Percentiles rank a stretch among this genome's conserved stretches.
phyloP scores from a whole-genome alignment of 768 basidiomycete species.

The Lyophyllum decastes region DNA sequence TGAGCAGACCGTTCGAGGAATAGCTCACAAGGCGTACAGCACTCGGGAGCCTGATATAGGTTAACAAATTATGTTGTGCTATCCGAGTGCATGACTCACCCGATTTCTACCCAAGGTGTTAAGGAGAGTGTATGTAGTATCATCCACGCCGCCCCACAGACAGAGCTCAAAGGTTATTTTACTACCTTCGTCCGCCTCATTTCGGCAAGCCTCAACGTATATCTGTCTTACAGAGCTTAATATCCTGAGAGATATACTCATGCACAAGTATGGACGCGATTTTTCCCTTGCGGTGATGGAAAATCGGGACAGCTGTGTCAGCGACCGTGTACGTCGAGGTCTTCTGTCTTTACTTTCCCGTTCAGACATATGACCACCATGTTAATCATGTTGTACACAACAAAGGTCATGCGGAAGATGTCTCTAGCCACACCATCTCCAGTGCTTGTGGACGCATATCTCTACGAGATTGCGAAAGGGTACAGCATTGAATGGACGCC shows the following conservation, averaged over 20 bases:
- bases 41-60: conserved; percentile 85
- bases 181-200: neutral
- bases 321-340: conserved; percentile 64
- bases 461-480: conserved; percentile 86
- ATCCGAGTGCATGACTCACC: neutral
- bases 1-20: conserved; percentile 7
- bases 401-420: conserved; percentile 77
- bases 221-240: conserved; percentile 69
- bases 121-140: conserved; percentile 86
- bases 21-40: conserved; percentile 36
- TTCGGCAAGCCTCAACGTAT: neutral
- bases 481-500: conserved; percentile 76
- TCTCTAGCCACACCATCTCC: conserved; percentile 65
- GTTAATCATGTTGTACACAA: neutral
- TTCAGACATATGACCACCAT: conserved; percentile 3
- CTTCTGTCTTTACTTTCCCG: neutral
- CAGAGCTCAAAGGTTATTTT: conserved; percentile 78
- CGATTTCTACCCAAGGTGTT: conserved; percentile 28
- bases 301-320: conserved; percentile 80
- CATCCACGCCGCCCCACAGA: conserved; percentile 89
- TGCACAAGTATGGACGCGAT: conserved; percentile 95
- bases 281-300: conserved; percentile 87
- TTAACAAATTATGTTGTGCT: conserved; percentile 4
- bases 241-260: conserved; percentile 86
- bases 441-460: conserved; percentile 84